Conservation (phyloP, 177 flowering plant species). For the Telopea speciosissima region DNA sequence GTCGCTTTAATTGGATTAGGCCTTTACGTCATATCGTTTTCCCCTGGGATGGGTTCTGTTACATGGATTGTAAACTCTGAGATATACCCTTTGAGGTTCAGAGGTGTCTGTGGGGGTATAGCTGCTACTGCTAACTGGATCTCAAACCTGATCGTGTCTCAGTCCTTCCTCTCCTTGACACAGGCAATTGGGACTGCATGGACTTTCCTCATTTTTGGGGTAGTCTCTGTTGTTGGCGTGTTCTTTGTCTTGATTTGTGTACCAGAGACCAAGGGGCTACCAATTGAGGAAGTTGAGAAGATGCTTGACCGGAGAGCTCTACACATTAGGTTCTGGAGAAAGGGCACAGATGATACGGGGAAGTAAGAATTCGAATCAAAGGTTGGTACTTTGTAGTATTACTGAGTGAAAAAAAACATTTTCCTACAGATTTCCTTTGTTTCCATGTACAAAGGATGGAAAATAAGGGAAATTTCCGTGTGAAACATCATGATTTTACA, state of each 20-base stretch:
- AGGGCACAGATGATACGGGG: constrained; percentile 9
- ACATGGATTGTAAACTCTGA: constrained; percentile 82
- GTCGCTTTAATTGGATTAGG: constrained; percentile 50
- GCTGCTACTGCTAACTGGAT: constrained; percentile 73
- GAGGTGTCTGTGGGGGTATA: constrained; percentile 68
- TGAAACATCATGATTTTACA: too few relatives aligned
- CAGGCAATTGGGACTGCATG: constrained; percentile 54
- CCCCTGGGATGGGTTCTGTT: constrained; percentile 74
- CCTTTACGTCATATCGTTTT: constrained; percentile 57
- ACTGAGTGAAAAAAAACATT: too few relatives aligned
- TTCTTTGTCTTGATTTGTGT: constrained; percentile 48
- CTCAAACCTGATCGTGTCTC: constrained; percentile 60
- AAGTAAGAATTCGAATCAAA: constrained; percentile 9
- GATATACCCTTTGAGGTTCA: constrained; percentile 55
- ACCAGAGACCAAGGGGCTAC: constrained; percentile 70
- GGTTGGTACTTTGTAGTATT: too few relatives aligned
- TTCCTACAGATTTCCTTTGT: too few relatives aligned
- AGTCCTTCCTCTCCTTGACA: constrained; percentile 51
- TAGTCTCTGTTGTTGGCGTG: constrained; percentile 38
- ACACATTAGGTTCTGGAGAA: constrained; percentile 38
- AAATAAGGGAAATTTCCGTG: too few relatives aligned
- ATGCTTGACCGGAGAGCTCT: constrained; percentile 43
- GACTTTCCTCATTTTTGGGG: constrained; percentile 49
- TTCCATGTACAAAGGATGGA: too few relatives aligned
- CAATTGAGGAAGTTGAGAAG: constrained; percentile 68